These are phyloP conservation scores for Ophiocordyceps sinensis DNA, from an alignment of 2,329 filamentous ascomycete genomes.

Conservation along the genomic window DNA sequence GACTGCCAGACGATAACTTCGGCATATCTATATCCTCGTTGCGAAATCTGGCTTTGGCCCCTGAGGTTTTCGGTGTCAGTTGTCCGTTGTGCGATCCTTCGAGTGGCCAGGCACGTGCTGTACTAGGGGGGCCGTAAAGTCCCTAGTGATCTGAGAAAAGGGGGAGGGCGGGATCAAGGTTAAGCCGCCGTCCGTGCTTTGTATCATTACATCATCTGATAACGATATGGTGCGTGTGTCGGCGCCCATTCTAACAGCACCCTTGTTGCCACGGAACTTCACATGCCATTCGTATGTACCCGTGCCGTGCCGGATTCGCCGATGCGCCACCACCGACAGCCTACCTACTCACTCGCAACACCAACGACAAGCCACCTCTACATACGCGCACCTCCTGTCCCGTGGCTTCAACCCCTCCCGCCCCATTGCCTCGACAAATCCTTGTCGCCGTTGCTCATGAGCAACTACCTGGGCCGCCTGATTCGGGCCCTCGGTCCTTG, in stretches of 20 bases:
- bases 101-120: no score
- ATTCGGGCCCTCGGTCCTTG: not conserved
- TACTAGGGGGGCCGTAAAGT: no score
- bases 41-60: no score
- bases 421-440: not conserved
- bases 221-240: not conserved
- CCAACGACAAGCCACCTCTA: not conserved
- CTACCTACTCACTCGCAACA: not conserved
- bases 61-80: no score
- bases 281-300: constrained; percentile 2
- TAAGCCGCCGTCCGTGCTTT: no score
- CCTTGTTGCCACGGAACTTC: constrained; percentile 2
- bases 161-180: no score
- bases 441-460: not conserved
- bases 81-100: no score
- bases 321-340: not conserved
- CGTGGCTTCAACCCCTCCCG: not conserved
- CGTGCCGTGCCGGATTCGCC: not conserved
- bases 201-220: not conserved
- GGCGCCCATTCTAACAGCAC: not conserved
- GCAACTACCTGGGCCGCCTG: not conserved
- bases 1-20: no score
- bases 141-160: no score
- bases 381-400: no score
- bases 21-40: no score